phyloP scores from a whole-genome alignment of 2,329 filamentous ascomycete genomes.

The Taxawa tesnikishii region DNA sequence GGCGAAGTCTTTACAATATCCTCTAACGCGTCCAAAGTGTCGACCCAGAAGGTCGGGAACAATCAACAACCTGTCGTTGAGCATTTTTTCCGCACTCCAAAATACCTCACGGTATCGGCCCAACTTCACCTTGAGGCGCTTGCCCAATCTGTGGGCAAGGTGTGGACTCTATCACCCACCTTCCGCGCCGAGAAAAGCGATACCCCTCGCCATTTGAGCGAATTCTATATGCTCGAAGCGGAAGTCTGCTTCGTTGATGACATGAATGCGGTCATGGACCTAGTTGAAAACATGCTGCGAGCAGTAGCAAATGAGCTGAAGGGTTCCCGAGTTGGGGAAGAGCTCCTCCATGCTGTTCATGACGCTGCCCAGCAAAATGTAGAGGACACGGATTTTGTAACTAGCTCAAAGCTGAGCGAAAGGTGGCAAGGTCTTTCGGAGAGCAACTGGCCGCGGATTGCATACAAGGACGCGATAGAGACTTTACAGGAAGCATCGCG shows the following conservation, averaged over 20 bases:
- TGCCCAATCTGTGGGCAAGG: constrained; percentile 74
- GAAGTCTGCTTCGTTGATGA: constrained; percentile 70
- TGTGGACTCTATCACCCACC: constrained; percentile 88
- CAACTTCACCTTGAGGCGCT: constrained; percentile 92
- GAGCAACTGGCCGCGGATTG: constrained; percentile 77
- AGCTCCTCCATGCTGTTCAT: constrained; percentile 30
- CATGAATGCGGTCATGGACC: constrained; percentile 59
- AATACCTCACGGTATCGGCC: constrained; percentile 90
- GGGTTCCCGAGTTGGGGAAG: constrained; percentile 19
- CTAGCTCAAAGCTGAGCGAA: constrained; percentile 41
- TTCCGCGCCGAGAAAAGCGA: constrained; percentile 92
- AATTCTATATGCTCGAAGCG: constrained; percentile 97
- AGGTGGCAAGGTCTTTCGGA: constrained; percentile 59
- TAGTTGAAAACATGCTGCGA: constrained; percentile 70
- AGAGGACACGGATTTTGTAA: constrained; percentile 22
- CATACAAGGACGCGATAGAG: constrained; percentile 67
- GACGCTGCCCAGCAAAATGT: constrained; percentile 19
- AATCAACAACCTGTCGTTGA: constrained; percentile 23
- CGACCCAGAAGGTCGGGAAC: constrained; percentile 24
- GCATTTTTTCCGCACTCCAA: constrained; percentile 71
- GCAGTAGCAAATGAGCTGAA: constrained; percentile 32
- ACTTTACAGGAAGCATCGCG: constrained; percentile 48
- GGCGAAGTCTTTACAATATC: constrained; percentile 78
- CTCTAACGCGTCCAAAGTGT: constrained; percentile 12
- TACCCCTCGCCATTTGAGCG: constrained; percentile 83